Evolutionary conservation across 164 flowering plant genomes (phyloP).

Genomic region (Nymphaea colorata): DNA sequence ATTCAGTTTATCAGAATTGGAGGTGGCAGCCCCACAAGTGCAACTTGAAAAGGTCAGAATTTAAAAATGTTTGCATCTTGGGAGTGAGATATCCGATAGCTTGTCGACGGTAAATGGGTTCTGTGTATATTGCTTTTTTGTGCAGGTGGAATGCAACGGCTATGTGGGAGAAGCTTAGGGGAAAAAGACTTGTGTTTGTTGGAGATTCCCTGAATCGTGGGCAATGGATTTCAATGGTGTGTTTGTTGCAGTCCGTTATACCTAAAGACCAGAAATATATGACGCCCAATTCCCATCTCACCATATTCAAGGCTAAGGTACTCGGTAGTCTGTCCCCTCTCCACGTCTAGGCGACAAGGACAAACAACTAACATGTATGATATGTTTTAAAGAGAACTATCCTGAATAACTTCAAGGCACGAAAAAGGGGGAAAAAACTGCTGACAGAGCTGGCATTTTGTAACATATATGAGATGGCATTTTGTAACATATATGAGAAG

Average conservation of each 20-base stretch:
- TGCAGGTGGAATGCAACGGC: constrained; percentile 66
- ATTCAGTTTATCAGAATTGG: constrained; percentile 75
- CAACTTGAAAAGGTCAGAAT: constrained; percentile 60
- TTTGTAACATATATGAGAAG: too few relatives aligned
- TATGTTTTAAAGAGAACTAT: too few relatives aligned
- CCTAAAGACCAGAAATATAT: constrained; percentile 62
- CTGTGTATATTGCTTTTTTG: neutral
- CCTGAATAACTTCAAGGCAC: too few relatives aligned
- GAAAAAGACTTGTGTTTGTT: constrained; percentile 90
- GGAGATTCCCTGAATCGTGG: constrained; percentile 96
- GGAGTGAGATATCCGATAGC: too few relatives aligned
- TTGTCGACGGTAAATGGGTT: neutral
- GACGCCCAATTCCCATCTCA: constrained; percentile 74
- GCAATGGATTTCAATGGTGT: constrained; percentile 97
- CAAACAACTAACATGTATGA: neutral
- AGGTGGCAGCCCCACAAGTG: constrained; percentile 94
- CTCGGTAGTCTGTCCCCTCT: constrained; percentile 22
- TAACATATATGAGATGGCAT: too few relatives aligned
- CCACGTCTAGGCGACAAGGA: neutral
- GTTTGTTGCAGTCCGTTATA: constrained; percentile 71
- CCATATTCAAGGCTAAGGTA: constrained; percentile 91
- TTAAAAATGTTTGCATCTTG: too few relatives aligned
- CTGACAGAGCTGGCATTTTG: too few relatives aligned
- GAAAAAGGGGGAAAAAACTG: too few relatives aligned
- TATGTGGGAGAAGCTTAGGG: constrained; percentile 93